These are phyloP conservation scores for Jaltomata sinuosa DNA, from an alignment of 257 asterid species.

Conservation along the genomic window DNA sequence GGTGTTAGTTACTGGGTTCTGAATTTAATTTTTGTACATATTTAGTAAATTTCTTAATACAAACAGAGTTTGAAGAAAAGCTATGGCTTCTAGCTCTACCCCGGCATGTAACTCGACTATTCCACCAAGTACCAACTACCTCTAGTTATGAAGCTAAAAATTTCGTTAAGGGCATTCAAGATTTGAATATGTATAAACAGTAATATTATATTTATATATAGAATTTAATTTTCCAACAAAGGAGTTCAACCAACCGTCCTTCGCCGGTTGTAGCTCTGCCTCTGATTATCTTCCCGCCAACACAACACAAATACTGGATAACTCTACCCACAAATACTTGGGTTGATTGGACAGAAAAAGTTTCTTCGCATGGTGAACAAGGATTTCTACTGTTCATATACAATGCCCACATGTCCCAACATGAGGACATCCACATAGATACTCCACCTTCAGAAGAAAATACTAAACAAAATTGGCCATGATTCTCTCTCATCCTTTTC, in stretches of 20 bases:
- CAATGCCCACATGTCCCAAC: constrained; percentile 12
- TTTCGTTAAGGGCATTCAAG: neutral
- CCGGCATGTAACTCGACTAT: neutral
- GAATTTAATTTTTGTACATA: too few relatives aligned
- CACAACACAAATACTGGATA: neutral
- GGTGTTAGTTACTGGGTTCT: too few relatives aligned
- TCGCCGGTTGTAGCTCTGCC: neutral
- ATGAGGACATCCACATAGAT: constrained; percentile 35
- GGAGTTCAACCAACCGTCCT: neutral
- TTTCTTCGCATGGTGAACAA: neutral
- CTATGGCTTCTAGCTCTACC: neutral
- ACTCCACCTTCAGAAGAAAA: constrained; percentile 24
- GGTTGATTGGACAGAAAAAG: neutral
- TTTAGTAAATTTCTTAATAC: too few relatives aligned
- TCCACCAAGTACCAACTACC: neutral
- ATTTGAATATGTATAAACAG: neutral
- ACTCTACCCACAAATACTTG: too few relatives aligned
- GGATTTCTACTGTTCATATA: constrained; percentile 9
- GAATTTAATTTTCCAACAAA: neutral
- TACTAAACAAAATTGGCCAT: neutral
- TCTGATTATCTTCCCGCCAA: neutral
- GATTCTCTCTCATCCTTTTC: neutral
- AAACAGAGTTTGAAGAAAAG: neutral
- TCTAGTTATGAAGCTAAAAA: neutral
- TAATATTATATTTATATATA: neutral